These are phyloP conservation scores for Eucalyptus erythrocorys DNA, from an alignment of 345 rosid genomes.

Conservation along the genomic window DNA sequence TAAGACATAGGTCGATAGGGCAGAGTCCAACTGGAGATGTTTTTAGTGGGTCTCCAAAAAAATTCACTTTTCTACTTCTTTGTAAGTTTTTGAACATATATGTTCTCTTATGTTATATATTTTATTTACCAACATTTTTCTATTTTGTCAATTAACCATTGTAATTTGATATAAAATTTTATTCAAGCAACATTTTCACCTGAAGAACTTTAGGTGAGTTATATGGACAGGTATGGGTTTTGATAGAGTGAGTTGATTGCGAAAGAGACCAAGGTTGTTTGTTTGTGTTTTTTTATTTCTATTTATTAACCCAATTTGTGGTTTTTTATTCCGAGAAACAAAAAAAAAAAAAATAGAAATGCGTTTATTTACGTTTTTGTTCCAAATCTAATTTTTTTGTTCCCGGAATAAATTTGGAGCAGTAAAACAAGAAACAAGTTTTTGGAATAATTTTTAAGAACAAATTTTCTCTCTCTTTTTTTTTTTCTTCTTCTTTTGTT, in stretches of 20 bases:
- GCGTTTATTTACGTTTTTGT: no score
- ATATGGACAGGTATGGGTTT: background rate
- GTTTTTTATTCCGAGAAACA: no score
- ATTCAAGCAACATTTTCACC: background rate
- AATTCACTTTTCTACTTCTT: background rate
- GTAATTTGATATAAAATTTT: background rate
- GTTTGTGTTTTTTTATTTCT: no score
- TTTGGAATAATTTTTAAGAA: no score
- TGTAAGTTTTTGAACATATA: background rate
- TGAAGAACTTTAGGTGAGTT: background rate
- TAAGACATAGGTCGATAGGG: background rate
- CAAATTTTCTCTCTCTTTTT: no score
- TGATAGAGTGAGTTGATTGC: background rate
- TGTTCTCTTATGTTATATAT: background rate
- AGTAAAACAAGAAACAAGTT: no score
- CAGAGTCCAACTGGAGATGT: background rate
- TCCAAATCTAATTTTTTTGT: no score
- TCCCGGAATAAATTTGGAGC: no score
- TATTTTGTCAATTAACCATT: background rate
- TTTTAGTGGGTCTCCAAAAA: background rate
- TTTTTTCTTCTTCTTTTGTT: no score
- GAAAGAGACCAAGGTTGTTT: background rate
- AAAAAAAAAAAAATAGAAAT: no score
- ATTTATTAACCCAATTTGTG: no score
- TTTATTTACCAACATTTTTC: background rate